Conservation (phyloP, 163 green algal genomes). For the Volvox carteri region DNA sequence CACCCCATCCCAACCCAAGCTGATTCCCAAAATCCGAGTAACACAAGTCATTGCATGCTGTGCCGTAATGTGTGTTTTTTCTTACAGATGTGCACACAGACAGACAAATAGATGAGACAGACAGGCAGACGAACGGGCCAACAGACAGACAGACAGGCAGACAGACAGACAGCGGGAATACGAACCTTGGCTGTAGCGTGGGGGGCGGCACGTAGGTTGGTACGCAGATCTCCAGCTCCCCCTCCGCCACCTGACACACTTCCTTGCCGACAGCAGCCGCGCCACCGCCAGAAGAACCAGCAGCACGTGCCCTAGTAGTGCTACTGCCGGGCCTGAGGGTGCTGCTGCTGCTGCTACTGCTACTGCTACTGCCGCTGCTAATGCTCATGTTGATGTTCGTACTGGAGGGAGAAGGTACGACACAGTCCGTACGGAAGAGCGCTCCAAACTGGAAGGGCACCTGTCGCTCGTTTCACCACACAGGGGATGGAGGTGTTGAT, state of each 20-base stretch:
- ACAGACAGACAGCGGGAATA: not conserved
- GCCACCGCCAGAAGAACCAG: too few species aligned
- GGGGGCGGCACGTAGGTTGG: constrained; percentile 24
- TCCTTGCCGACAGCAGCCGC: not conserved
- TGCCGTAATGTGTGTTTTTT: not conserved
- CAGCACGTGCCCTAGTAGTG: too few species aligned
- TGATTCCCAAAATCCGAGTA: too few species aligned
- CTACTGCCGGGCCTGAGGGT: too few species aligned
- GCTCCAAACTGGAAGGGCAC: constrained; percentile 49
- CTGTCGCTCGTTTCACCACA: too few species aligned
- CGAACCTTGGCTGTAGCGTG: constrained; percentile 51
- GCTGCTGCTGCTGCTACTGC: not conserved
- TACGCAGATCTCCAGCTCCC: constrained; percentile 33
- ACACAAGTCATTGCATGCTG: not conserved
- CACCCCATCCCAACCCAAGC: too few species aligned
- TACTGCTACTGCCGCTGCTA: not conserved
- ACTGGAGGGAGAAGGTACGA: constrained; percentile 3
- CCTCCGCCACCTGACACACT: constrained; percentile 19
- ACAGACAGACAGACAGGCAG: not conserved
- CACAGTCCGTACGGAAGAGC: constrained; percentile 53
- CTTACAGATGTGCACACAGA: not conserved
- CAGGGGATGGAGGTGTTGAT: too few species aligned
- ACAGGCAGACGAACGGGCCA: too few species aligned
- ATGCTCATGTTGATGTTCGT: not conserved
- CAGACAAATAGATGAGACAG: not conserved